Percentiles rank a stretch among this genome's conserved stretches.
These are phyloP conservation scores for Arthrobotrys sinensis DNA, from an alignment of 2,329 filamentous ascomycete genomes.

Conservation along the genomic window DNA sequence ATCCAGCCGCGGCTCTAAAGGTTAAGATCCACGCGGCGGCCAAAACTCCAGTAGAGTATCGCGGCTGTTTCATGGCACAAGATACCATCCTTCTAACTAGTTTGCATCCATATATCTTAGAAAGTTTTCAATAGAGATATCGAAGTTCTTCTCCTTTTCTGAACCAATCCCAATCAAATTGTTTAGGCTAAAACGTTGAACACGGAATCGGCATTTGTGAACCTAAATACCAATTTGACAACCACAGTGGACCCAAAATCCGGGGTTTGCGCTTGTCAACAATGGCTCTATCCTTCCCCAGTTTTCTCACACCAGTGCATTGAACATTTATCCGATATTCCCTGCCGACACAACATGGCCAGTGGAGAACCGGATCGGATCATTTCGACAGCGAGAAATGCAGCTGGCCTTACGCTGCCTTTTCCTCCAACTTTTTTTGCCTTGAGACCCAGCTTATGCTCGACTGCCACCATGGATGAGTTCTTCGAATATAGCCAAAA, in stretches of 20 bases:
- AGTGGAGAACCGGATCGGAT: conserved; percentile 59
- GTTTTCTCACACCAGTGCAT: conserved; percentile 26
- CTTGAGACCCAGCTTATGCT: conserved; percentile 34
- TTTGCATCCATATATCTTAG: neutral
- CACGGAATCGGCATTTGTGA: conserved; percentile 28
- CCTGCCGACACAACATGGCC: conserved; percentile 34
- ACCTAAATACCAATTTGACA: conserved; percentile 43
- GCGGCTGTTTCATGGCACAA: conserved; percentile 12
- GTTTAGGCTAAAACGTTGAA: conserved; percentile 59
- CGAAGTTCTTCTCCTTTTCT: conserved; percentile 1
- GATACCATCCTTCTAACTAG: neutral
- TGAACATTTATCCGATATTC: conserved; percentile 60
- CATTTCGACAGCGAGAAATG: conserved; percentile 34
- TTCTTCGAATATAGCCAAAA: conserved; percentile 60
- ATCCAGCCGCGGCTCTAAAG: neutral
- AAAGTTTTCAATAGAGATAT: neutral
- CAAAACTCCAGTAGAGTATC: neutral
- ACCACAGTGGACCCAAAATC: conserved; percentile 49
- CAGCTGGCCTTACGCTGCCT: conserved; percentile 21
- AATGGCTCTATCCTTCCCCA: conserved; percentile 34
- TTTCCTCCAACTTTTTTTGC: conserved; percentile 10
- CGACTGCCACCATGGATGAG: conserved; percentile 29
- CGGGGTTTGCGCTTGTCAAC: conserved; percentile 40
- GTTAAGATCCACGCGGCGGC: conserved; percentile 16
- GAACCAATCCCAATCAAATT: conserved; percentile 1